phyloP scores from a whole-genome alignment of 2,329 filamentous ascomycete species.

The Xylariaceae sp. region DNA sequence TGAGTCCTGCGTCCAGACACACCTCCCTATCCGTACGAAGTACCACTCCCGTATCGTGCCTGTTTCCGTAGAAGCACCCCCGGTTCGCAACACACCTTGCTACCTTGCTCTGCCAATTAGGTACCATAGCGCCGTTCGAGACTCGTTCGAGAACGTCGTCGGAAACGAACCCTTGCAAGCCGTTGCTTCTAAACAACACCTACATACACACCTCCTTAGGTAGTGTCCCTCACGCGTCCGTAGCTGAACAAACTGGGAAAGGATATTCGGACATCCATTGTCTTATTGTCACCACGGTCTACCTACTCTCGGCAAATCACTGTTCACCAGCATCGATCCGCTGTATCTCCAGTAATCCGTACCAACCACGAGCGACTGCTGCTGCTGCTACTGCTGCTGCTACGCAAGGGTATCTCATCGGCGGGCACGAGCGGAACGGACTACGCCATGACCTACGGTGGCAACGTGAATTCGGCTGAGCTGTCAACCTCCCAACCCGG shows the following conservation, averaged over 20 bases:
- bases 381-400: neutral
- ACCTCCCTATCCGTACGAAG: too few relatives aligned
- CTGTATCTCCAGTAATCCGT: neutral
- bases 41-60: too few relatives aligned
- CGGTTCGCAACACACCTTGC: neutral
- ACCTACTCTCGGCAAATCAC: neutral
- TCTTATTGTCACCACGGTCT: neutral
- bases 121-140: neutral
- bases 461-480: slow-evolving; percentile 34
- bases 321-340: neutral
- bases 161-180: neutral
- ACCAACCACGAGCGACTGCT: neutral
- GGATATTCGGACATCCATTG: neutral
- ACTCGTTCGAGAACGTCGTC: neutral
- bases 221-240: neutral
- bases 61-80: too few relatives aligned
- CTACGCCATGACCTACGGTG: slow-evolving; percentile 38
- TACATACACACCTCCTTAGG: neutral
- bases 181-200: neutral
- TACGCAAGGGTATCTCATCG: slow-evolving; percentile 1
- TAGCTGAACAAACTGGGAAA: neutral
- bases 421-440: slow-evolving; percentile 15
- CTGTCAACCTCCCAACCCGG: slow-evolving; percentile 46
- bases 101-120: neutral
- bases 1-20: too few relatives aligned